Percentiles rank a stretch among this genome's conserved stretches.
Evolutionary conservation across 2,329 filamentous ascomycete genomes (phyloP).

Genomic region (Aspergillus sp.): DNA sequence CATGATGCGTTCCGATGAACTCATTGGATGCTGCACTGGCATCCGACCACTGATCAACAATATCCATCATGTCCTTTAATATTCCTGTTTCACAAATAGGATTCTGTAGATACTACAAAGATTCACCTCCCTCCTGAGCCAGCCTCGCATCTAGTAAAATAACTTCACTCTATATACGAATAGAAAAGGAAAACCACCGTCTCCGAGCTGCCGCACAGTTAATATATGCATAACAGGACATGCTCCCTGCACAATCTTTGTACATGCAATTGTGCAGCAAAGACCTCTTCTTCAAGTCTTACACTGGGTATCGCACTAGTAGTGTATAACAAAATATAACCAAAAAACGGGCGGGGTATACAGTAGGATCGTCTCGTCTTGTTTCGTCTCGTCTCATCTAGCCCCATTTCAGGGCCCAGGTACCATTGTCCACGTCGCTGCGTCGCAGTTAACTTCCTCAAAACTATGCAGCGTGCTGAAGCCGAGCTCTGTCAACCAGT

Average conservation of each 20-base stretch:
- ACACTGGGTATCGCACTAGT: neutral
- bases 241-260: constrained; percentile 7
- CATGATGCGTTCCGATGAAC: neutral
- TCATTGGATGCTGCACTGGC: neutral
- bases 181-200: neutral
- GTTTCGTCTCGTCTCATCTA: neutral
- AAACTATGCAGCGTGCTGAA: constrained; percentile 77
- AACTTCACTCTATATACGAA: neutral
- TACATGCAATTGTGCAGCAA: constrained; percentile 8
- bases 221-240: neutral
- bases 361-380: constrained; percentile 6
- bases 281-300: neutral
- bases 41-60: neutral
- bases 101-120: neutral
- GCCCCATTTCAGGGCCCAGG: constrained; percentile 33
- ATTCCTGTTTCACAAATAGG: neutral
- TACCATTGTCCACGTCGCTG: constrained; percentile 60
- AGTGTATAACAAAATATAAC: neutral
- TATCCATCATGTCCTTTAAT: constrained; percentile 2
- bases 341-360: constrained; percentile 2
- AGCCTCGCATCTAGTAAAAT: neutral
- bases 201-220: neutral
- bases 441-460: constrained; percentile 74
- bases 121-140: neutral
- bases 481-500: constrained; percentile 74